These are phyloP conservation scores for Achlya hypogyna DNA, from an alignment of 352 stramenopile species.

Conservation along the genomic window DNA sequence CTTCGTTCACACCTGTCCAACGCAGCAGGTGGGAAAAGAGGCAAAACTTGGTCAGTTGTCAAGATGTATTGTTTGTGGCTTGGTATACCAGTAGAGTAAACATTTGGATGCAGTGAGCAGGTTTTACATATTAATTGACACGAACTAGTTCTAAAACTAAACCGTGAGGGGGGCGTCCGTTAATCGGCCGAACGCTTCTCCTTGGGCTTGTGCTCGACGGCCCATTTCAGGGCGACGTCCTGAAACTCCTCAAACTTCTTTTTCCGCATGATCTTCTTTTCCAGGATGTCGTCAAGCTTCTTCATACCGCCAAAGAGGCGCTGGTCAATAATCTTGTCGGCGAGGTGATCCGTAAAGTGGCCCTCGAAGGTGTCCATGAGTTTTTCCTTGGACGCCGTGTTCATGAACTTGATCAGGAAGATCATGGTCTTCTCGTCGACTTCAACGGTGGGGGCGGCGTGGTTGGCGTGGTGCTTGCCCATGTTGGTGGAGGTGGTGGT, in stretches of 20 bases:
- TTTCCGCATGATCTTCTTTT: slow-evolving; percentile 21
- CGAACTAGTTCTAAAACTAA: not conserved
- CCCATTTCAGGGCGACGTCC: not conserved
- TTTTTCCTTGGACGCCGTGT: slow-evolving; percentile 14
- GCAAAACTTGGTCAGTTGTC: no score
- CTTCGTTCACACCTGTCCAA: no score
- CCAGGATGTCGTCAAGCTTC: slow-evolving; percentile 17
- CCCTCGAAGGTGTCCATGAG: not conserved
- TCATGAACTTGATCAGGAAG: slow-evolving; percentile 18
- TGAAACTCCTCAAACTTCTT: slow-evolving; percentile 17
- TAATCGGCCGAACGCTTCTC: not conserved
- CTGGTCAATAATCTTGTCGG: slow-evolving; percentile 16
- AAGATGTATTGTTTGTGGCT: no score
- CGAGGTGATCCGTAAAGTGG: not conserved
- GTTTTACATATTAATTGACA: not conserved
- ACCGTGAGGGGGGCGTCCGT: not conserved
- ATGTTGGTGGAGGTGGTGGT: not conserved
- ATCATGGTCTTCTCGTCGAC: slow-evolving; percentile 14
- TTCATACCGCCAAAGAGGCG: slow-evolving; percentile 16
- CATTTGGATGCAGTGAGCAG: not conserved
- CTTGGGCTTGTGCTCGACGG: slow-evolving; percentile 13
- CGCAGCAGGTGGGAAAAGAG: no score
- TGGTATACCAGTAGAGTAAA: not conserved
- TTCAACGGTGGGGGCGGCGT: not conserved
- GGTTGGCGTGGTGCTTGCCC: slow-evolving; percentile 3